Conservation (phyloP, 1,139 yeast species). For the Hansenula sp. region DNA sequence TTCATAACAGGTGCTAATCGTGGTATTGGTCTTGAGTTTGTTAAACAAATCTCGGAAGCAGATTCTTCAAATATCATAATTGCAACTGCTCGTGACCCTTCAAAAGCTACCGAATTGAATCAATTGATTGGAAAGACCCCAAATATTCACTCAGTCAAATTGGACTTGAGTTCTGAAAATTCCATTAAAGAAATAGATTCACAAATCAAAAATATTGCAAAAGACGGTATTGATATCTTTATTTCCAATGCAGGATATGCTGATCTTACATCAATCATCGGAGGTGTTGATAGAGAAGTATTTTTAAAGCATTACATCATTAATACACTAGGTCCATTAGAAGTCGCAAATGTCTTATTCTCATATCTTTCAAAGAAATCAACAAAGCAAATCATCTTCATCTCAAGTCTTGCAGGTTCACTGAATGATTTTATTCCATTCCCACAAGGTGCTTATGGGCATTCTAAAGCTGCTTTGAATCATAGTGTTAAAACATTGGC, state of each 20-base stretch:
- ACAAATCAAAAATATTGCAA: constrained; percentile 7
- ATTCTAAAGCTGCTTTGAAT: constrained; percentile 33
- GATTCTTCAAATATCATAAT: constrained; percentile 19
- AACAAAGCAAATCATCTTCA: constrained; percentile 20
- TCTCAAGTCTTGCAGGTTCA: constrained; percentile 25
- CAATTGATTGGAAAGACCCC: neutral
- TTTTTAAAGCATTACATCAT: constrained; percentile 7
- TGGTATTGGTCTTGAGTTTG: constrained; percentile 30
- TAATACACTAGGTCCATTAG: constrained; percentile 25
- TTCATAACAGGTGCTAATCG: constrained; percentile 29
- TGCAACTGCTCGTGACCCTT: constrained; percentile 19
- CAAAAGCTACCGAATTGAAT: constrained; percentile 10
- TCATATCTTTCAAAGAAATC: constrained; percentile 16
- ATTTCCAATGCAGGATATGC: no score
- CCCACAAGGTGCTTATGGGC: constrained; percentile 32
- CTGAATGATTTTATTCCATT: constrained; percentile 14
- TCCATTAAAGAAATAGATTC: constrained; percentile 13
- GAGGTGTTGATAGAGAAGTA: neutral
- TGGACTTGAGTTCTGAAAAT: constrained; percentile 18
- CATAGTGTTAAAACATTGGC: constrained; percentile 22
- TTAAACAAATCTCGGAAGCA: constrained; percentile 15
- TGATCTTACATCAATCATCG: no score
- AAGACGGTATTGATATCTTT: constrained; percentile 41
- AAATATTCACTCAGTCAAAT: constrained; percentile 4
- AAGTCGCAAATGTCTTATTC: constrained; percentile 18